phyloP scores from a whole-genome alignment of 176 grass and related monocot species.

The Pontederia paniculata region DNA sequence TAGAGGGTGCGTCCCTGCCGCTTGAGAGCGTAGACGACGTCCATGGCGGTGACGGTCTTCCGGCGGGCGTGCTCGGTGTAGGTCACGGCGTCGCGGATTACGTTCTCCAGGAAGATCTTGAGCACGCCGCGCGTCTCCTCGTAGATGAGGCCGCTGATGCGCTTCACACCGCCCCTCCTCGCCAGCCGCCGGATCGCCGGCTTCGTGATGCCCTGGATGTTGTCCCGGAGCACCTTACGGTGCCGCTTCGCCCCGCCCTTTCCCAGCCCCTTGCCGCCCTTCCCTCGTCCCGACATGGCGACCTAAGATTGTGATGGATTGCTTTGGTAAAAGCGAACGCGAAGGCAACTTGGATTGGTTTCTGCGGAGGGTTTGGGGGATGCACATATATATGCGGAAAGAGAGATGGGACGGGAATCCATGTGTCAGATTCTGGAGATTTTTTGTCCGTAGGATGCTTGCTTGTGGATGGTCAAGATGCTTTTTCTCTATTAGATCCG shows the following conservation, averaged over 20 bases:
- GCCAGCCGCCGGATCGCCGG: conserved; percentile 18
- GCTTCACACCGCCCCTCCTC: conserved; percentile 19
- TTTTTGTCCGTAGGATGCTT: no score
- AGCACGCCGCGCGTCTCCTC: conserved; percentile 19
- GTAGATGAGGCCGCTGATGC: conserved; percentile 20
- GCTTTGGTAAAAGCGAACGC: no score
- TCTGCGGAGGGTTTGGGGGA: no score
- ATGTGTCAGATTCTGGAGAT: no score
- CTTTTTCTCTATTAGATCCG: no score
- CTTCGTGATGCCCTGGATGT: conserved; percentile 20
- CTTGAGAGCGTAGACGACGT: conserved; percentile 31
- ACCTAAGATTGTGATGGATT: background rate
- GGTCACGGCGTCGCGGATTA: conserved; percentile 19
- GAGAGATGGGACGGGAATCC: no score
- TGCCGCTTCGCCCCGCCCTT: conserved; percentile 17
- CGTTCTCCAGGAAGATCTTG: conserved; percentile 19
- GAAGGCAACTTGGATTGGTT: no score
- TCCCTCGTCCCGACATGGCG: conserved; percentile 10
- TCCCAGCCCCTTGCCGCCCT: conserved; percentile 16
- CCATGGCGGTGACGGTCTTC: conserved; percentile 37
- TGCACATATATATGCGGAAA: no score
- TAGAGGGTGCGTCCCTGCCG: conserved; percentile 25
- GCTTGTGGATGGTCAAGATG: no score
- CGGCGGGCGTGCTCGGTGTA: conserved; percentile 26
- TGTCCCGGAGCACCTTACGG: conserved; percentile 20